Percentiles rank a stretch among this genome's conserved stretches.
Conservation (phyloP, 129 eudicot species). For the sunflower (Helianthus annuus) region DNA sequence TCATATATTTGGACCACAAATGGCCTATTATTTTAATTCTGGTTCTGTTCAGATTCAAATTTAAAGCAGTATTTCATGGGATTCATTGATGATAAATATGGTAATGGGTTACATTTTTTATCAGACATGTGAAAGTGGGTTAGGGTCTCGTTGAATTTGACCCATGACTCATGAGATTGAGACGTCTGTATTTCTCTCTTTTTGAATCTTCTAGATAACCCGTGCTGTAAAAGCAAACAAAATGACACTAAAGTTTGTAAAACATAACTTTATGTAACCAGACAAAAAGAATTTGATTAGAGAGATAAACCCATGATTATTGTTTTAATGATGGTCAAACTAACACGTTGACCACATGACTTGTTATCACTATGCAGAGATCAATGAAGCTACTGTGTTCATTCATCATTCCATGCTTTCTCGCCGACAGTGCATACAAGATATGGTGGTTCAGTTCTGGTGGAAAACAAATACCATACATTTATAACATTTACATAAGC, state of each 20-base stretch:
- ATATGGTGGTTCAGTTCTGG: slow-evolving; percentile 92
- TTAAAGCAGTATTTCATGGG: not conserved
- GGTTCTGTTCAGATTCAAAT: not conserved
- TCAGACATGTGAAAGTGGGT: not conserved
- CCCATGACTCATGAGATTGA: not conserved
- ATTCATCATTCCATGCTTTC: slow-evolving; percentile 77
- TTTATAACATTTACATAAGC: slow-evolving; percentile 58
- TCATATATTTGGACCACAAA: not conserved
- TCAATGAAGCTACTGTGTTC: slow-evolving; percentile 77
- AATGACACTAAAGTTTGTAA: not conserved
- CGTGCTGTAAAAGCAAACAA: not conserved
- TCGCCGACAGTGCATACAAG: slow-evolving; percentile 65
- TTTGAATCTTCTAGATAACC: not conserved
- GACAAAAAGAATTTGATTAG: not conserved
- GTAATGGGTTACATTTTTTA: slow-evolving; percentile 4
- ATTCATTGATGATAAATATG: not conserved
- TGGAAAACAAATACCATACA: slow-evolving; percentile 62
- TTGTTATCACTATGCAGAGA: slow-evolving; percentile 47
- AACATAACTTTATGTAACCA: not conserved
- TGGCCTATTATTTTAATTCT: not conserved
- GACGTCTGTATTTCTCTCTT: not conserved
- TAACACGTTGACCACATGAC: slow-evolving; percentile 6
- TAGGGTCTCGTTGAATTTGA: not conserved
- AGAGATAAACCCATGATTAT: slow-evolving; percentile 2
- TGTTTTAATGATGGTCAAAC: slow-evolving; percentile 2